These are phyloP conservation scores for Pleurotus djamor DNA, from an alignment of 768 basidiomycete species.

Conservation along the genomic window DNA sequence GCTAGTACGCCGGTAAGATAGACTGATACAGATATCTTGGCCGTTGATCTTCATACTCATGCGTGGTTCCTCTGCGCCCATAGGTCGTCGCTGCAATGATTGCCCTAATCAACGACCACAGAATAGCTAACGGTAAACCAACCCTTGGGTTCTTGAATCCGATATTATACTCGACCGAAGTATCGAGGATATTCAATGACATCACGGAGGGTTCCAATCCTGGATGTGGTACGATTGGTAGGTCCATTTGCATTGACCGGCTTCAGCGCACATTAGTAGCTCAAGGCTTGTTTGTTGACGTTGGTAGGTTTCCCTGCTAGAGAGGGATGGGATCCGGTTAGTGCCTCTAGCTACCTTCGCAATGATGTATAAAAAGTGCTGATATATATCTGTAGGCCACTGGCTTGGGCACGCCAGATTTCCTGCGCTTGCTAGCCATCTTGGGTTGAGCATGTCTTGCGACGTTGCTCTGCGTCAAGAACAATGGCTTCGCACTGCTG, in stretches of 20 bases:
- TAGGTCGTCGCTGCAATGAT: slow-evolving; percentile 42
- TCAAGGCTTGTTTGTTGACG: neutral
- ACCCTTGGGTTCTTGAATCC: slow-evolving; percentile 34
- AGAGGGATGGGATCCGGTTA: slow-evolving; percentile 21
- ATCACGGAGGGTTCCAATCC: slow-evolving; percentile 29
- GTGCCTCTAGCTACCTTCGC: neutral
- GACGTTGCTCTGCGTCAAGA: too few species aligned
- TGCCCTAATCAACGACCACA: slow-evolving; percentile 44
- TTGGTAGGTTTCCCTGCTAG: slow-evolving; percentile 18
- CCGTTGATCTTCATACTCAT: slow-evolving; percentile 27
- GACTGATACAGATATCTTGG: slow-evolving; percentile 22
- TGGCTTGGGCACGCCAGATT: slow-evolving; percentile 2
- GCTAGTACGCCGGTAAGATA: slow-evolving; percentile 5
- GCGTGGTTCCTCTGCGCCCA: slow-evolving; percentile 1
- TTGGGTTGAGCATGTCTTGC: neutral
- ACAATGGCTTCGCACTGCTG: too few species aligned
- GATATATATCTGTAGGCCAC: neutral
- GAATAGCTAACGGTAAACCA: slow-evolving; percentile 28
- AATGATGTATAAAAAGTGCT: neutral
- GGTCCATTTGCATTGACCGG: neutral
- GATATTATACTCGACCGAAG: neutral
- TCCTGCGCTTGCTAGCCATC: neutral
- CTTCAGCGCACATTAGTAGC: too few species aligned
- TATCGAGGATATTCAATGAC: slow-evolving; percentile 29
- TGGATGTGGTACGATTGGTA: slow-evolving; percentile 13